These are phyloP conservation scores for Kentomonas sorsogonicus DNA, from an alignment of 208 protist genomes.

Conservation along the genomic window DNA sequence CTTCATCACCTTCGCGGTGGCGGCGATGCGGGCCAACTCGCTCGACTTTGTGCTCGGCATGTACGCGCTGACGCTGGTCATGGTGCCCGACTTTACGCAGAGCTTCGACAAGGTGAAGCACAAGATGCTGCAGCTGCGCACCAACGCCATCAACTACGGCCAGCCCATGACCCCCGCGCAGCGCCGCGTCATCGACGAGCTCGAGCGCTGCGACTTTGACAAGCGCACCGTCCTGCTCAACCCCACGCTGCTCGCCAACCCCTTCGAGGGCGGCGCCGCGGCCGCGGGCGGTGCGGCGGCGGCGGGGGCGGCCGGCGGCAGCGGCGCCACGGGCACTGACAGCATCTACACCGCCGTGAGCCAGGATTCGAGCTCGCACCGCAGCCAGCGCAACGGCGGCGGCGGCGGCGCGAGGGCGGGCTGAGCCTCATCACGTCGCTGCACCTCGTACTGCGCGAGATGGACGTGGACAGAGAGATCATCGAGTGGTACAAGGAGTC, in stretches of 20 bases:
- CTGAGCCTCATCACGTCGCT: slow-evolving; percentile 54
- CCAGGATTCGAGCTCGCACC: slow-evolving; percentile 42
- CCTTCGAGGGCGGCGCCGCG: slow-evolving; percentile 20
- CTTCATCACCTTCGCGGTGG: slow-evolving; percentile 47
- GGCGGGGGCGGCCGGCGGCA: slow-evolving; percentile 8
- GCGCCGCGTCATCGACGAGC: slow-evolving; percentile 32
- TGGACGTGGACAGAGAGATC: slow-evolving; percentile 45
- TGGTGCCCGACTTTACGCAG: slow-evolving; percentile 21
- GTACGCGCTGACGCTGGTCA: slow-evolving; percentile 42
- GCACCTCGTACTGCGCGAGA: slow-evolving; percentile 63
- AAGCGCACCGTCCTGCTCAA: slow-evolving; percentile 39
- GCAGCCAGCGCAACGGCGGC: too few species aligned
- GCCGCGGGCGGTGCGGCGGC: background rate
- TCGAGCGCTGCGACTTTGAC: slow-evolving; percentile 67
- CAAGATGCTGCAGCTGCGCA: slow-evolving; percentile 31
- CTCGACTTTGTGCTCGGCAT: slow-evolving; percentile 71
- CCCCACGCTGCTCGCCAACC: slow-evolving; percentile 35
- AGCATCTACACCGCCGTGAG: slow-evolving; percentile 36
- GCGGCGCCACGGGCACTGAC: slow-evolving; percentile 23
- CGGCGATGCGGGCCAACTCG: slow-evolving; percentile 64
- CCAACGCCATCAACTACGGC: too few species aligned
- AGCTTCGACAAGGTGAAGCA: slow-evolving; percentile 33
- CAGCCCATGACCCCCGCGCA: slow-evolving; percentile 17
- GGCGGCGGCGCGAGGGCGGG: slow-evolving; percentile 20
- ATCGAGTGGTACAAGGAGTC: slow-evolving; percentile 38